Conservation (phyloP, 352 stramenopile genomes). For the Globisporangium ultimum region DNA sequence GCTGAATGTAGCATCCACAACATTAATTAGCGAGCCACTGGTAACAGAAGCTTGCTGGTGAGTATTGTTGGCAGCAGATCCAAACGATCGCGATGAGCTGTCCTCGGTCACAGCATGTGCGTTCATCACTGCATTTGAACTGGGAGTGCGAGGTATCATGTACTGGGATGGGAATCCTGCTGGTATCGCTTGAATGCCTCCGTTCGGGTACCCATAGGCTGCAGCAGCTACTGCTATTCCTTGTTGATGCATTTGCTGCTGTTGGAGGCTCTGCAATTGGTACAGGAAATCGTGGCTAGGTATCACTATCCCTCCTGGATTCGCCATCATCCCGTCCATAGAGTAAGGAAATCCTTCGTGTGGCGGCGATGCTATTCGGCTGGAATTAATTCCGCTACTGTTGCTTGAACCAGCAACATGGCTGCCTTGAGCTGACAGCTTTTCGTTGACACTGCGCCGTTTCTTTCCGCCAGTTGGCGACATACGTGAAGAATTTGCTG, state of each 20-base stretch:
- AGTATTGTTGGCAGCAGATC: not conserved
- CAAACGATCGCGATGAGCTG: not conserved
- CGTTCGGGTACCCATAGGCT: slow-evolving; percentile 29
- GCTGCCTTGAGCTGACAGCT: not conserved
- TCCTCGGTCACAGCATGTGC: not conserved
- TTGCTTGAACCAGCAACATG: not conserved
- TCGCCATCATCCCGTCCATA: slow-evolving; percentile 11
- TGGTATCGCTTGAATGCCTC: slow-evolving; percentile 15
- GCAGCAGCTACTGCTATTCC: slow-evolving; percentile 8
- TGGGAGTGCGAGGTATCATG: slow-evolving; percentile 10
- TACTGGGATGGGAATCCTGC: slow-evolving; percentile 15
- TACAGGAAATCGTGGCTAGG: slow-evolving; percentile 32
- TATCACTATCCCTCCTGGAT: slow-evolving; percentile 1
- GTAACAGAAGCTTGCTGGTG: not conserved
- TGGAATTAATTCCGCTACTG: slow-evolving; percentile 8
- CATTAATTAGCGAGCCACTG: not conserved
- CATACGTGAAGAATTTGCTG: slow-evolving; percentile 17
- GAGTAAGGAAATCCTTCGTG: slow-evolving; percentile 4
- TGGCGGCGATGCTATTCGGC: slow-evolving; percentile 2
- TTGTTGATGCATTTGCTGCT: slow-evolving; percentile 36
- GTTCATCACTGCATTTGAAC: not conserved
- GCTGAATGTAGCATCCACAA: not conserved
- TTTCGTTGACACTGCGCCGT: slow-evolving; percentile 6
- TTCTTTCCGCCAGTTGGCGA: slow-evolving; percentile 22
- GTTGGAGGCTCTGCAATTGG: slow-evolving; percentile 50